Evolutionary conservation across 169 alveolate genomes (phyloP).

Genomic region (Cryptosporidium xiaoi): DNA sequence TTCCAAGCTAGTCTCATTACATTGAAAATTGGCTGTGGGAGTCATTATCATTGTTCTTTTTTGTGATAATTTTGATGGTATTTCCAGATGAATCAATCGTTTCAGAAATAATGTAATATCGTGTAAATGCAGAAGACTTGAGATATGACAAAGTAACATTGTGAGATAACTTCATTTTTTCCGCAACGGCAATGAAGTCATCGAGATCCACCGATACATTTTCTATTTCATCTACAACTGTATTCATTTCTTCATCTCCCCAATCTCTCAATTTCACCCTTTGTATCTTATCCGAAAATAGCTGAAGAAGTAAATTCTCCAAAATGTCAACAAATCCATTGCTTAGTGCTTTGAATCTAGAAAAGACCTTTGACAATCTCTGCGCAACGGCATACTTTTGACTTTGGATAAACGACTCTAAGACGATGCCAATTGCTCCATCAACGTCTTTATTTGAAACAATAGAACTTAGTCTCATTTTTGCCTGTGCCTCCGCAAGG

Average conservation of each 20-base stretch:
- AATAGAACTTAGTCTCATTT: conserved; percentile 95
- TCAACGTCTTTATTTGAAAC: conserved; percentile 96
- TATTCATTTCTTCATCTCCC: conserved; percentile 53
- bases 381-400: conserved; percentile 94
- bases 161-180: conserved; percentile 63
- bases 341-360: conserved; percentile 86
- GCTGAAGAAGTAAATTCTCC: conserved; percentile 57
- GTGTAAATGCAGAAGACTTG: conserved; percentile 58
- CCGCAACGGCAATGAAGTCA: conserved; percentile 67
- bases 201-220: conserved; percentile 34
- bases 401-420: conserved; percentile 95
- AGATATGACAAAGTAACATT: conserved; percentile 59
- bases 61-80: conserved; percentile 36
- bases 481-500: conserved; percentile 96
- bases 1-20: background rate
- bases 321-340: conserved; percentile 87
- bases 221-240: conserved; percentile 57
- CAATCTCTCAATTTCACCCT: conserved; percentile 53
- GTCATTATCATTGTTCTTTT: conserved; percentile 37
- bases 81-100: conserved; percentile 40
- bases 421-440: conserved; percentile 95
- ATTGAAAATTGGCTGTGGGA: conserved; percentile 71
- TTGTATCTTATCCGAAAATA: conserved; percentile 58
- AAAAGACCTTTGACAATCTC: conserved; percentile 85
- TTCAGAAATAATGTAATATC: conserved; percentile 32